A percentile compares a stretch with the other conserved stretches of the same genome.
These are phyloP conservation scores for Candida glucosophila DNA, from an alignment of 1,139 yeast species.

Conservation along the genomic window DNA sequence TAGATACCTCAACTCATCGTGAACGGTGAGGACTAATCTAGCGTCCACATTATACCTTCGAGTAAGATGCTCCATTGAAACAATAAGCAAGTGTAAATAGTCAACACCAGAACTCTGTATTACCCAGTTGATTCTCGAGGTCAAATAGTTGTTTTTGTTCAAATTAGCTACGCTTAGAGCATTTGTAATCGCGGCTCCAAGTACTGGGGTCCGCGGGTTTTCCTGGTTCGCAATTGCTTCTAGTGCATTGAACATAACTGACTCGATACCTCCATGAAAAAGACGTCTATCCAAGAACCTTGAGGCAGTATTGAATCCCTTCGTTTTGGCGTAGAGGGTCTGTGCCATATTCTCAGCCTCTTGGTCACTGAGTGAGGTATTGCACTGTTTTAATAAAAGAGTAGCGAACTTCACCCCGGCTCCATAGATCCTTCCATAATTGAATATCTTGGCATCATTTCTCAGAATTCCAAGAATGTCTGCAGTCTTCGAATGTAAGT, in stretches of 20 bases:
- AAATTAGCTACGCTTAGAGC: slow-evolving; percentile 67
- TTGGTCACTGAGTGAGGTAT: slow-evolving; percentile 56
- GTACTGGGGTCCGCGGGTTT: slow-evolving; percentile 82
- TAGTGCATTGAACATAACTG: slow-evolving; percentile 79
- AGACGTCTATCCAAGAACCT: slow-evolving; percentile 21
- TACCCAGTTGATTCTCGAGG: slow-evolving; percentile 95
- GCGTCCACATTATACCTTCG: slow-evolving; percentile 62
- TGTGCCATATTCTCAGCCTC: slow-evolving; percentile 66
- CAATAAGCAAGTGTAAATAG: slow-evolving; percentile 74
- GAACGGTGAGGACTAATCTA: slow-evolving; percentile 79
- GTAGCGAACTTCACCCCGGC: slow-evolving; percentile 93
- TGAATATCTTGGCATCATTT: slow-evolving; percentile 89
- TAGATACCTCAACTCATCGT: slow-evolving; percentile 86
- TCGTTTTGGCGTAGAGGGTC: slow-evolving; percentile 68
- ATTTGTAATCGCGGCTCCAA: slow-evolving; percentile 89
- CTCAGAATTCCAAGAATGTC: slow-evolving; percentile 80
- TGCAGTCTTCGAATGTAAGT: slow-evolving; percentile 92
- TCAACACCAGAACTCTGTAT: slow-evolving; percentile 98
- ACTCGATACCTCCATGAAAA: slow-evolving; percentile 94
- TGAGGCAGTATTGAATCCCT: slow-evolving; percentile 47
- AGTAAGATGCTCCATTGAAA: slow-evolving; percentile 81
- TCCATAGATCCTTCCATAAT: slow-evolving; percentile 95
- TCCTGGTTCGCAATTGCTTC: slow-evolving; percentile 82
- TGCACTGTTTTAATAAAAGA: slow-evolving; percentile 71
- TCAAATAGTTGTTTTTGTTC: slow-evolving; percentile 58